A percentile compares a stretch with the other conserved stretches of the same genome.
Evolutionary conservation across 2,329 filamentous ascomycete genomes (phyloP).

Genomic region (Plectosphaerella plurivora): DNA sequence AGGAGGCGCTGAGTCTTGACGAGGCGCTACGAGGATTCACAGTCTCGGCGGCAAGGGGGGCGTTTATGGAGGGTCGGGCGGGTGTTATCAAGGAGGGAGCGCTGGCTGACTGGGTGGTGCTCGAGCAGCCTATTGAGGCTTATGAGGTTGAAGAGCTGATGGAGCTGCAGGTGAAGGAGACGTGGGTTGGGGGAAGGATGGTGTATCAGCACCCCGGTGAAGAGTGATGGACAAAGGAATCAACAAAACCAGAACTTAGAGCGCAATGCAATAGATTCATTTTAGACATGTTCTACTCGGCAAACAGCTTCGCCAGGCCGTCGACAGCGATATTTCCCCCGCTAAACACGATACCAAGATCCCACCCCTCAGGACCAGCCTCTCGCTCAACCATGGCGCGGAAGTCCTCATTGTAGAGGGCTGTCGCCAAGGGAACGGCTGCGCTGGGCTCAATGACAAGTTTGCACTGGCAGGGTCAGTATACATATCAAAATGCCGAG

Average conservation of each 20-base stretch:
- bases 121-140: constrained; percentile 50
- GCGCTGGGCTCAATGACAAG: constrained; percentile 75
- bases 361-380: constrained; percentile 64
- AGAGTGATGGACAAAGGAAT: background rate
- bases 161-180: constrained; percentile 54
- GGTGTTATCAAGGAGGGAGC: constrained; percentile 57
- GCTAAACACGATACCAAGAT: constrained; percentile 46
- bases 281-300: background rate
- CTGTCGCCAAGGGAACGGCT: constrained; percentile 69
- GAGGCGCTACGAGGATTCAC: constrained; percentile 44
- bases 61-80: constrained; percentile 52
- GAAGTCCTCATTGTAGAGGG: constrained; percentile 74
- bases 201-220: constrained; percentile 31
- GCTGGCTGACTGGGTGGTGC: constrained; percentile 67
- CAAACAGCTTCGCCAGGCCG: constrained; percentile 37
- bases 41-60: constrained; percentile 8
- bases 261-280: background rate
- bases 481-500: too few relatives aligned
- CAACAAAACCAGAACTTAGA: background rate
- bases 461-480: constrained; percentile 49
- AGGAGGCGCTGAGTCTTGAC: constrained; percentile 54
- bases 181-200: constrained; percentile 59
- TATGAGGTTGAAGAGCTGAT: constrained; percentile 46
- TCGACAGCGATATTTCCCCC: constrained; percentile 47
- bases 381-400: constrained; percentile 57